These are phyloP conservation scores for Penicillium palitans DNA, from an alignment of 2,329 filamentous ascomycete species.

Conservation along the genomic window DNA sequence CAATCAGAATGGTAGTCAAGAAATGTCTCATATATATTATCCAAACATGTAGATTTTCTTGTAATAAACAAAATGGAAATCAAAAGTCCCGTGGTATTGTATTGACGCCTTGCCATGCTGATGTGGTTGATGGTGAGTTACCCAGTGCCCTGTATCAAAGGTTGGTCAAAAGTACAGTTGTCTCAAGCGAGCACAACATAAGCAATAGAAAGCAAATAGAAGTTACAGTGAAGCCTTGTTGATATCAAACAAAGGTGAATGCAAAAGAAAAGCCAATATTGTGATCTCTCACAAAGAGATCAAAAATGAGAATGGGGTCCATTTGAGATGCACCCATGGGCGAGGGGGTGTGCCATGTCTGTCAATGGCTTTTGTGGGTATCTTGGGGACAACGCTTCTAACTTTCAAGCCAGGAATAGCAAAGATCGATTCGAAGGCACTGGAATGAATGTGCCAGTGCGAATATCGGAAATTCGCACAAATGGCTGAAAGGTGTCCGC, in stretches of 20 bases:
- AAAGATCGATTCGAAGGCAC: background rate
- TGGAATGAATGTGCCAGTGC: background rate
- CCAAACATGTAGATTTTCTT: slow-evolving; percentile 1
- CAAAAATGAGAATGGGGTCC: slow-evolving; percentile 3
- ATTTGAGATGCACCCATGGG: slow-evolving; percentile 17
- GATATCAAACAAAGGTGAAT: slow-evolving; percentile 7
- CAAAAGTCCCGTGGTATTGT: slow-evolving; percentile 27
- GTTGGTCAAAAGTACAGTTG: slow-evolving; percentile 8
- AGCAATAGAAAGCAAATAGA: slow-evolving; percentile 2
- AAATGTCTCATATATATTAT: background rate
- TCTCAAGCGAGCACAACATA: slow-evolving; percentile 6
- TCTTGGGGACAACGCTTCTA: slow-evolving; percentile 28
- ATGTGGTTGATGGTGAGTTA: slow-evolving; percentile 20
- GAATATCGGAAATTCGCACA: slow-evolving; percentile 1
- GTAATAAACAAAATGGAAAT: slow-evolving; percentile 18
- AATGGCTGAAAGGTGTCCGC: background rate
- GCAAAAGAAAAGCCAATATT: background rate
- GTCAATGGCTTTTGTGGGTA: slow-evolving; percentile 32
- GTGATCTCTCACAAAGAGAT: background rate
- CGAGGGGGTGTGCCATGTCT: slow-evolving; percentile 14
- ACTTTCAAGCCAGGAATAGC: slow-evolving; percentile 10
- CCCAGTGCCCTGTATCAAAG: slow-evolving; percentile 12
- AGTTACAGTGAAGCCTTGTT: slow-evolving; percentile 2
- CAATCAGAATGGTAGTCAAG: background rate
- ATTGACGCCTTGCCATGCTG: slow-evolving; percentile 38